These are phyloP conservation scores for Rhizomucor pusillus DNA, from an alignment of 371 early-diverging fungal species.

Conservation along the genomic window DNA sequence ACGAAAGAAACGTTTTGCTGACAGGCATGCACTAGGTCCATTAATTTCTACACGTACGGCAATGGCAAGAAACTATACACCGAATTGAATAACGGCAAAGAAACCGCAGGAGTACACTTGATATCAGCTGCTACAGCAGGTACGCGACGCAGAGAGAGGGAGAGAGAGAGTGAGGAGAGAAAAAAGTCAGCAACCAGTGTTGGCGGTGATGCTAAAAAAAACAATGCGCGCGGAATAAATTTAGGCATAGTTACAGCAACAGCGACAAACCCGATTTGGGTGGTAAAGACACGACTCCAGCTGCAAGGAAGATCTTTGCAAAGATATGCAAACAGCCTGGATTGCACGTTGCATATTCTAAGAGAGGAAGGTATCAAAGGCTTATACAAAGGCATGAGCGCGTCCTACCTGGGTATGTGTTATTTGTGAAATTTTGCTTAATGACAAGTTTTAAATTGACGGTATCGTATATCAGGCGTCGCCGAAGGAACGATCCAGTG, in stretches of 20 bases:
- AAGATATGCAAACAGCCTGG: conserved; percentile 71
- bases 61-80: conserved; percentile 81
- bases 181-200: no score
- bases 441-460: not conserved
- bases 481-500: conserved; percentile 92
- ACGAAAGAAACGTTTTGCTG: not conserved
- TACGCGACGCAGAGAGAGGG: not conserved
- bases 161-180: not conserved
- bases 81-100: conserved; percentile 70
- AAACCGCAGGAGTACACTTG: conserved; percentile 80
- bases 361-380: conserved; percentile 80
- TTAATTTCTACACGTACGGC: conserved; percentile 89
- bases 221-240: not conserved
- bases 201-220: no score
- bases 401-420: conserved; percentile 68
- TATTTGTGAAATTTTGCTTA: not conserved
- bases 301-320: conserved; percentile 53
- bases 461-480: conserved; percentile 65
- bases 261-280: conserved; percentile 94
- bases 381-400: conserved; percentile 89
- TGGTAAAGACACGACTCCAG: conserved; percentile 95
- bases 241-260: conserved; percentile 67
- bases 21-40: conserved; percentile 55
- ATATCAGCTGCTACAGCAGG: conserved; percentile 86
- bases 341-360: conserved; percentile 70